Conservation (phyloP, 2,329 filamentous ascomycete species). For the Pseudocercospora fuligena region DNA sequence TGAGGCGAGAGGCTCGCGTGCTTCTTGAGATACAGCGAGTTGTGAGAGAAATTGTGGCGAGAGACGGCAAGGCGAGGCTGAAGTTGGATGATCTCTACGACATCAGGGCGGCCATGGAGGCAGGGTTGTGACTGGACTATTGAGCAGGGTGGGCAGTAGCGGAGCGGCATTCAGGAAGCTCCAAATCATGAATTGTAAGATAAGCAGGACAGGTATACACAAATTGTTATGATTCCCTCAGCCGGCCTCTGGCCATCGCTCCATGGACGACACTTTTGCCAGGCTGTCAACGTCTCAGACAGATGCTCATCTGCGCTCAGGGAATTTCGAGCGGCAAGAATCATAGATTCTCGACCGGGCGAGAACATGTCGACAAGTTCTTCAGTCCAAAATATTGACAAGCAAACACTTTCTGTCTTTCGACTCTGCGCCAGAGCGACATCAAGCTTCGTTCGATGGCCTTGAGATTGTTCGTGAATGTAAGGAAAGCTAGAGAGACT, state of each 20-base stretch:
- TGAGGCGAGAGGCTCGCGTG: background rate
- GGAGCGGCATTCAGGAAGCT: background rate
- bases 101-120: background rate
- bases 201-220: background rate
- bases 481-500: too few species aligned
- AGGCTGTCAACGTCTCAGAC: background rate
- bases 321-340: background rate
- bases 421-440: too few species aligned
- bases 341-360: background rate
- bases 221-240: background rate
- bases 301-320: background rate
- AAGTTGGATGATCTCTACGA: background rate
- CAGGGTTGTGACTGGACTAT: background rate
- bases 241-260: conserved; percentile 8
- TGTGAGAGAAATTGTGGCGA: background rate
- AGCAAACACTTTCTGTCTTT: too few species aligned
- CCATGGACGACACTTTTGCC: conserved; percentile 3
- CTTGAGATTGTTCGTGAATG: too few species aligned
- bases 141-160: background rate
- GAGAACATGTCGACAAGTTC: too few species aligned
- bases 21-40: background rate
- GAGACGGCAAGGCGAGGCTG: background rate
- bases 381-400: too few species aligned
- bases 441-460: too few species aligned
- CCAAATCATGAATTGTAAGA: background rate